phyloP scores from a whole-genome alignment of 768 basidiomycete genomes.

The Lyophyllum atratum region DNA sequence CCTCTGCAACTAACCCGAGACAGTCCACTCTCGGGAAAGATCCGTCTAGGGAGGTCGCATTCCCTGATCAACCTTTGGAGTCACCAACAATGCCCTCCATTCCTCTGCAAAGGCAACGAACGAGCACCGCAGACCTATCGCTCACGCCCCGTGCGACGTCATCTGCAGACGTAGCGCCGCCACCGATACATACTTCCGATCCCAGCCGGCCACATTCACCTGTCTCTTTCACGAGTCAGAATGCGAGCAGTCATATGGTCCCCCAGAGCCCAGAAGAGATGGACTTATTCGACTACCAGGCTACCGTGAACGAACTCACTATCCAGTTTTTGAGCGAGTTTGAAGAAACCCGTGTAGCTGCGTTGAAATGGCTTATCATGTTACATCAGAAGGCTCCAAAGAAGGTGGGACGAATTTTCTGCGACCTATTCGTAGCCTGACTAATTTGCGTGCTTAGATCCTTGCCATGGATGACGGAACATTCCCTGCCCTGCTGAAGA shows the following conservation, averaged over 20 bases:
- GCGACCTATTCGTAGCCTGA: neutral
- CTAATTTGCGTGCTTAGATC: conserved; percentile 54
- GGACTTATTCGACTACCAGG: conserved; percentile 89
- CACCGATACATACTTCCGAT: conserved; percentile 19
- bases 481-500: conserved; percentile 94
- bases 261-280: conserved; percentile 43
- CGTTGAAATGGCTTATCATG: conserved; percentile 98
- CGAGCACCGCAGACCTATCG: conserved; percentile 38
- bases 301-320: conserved; percentile 90
- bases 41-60: conserved; percentile 48
- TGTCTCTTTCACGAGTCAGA: conserved; percentile 45
- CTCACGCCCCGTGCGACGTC: conserved; percentile 36
- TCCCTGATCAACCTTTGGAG: conserved; percentile 44
- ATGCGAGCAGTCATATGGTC: conserved; percentile 34
- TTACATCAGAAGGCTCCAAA: conserved; percentile 96
- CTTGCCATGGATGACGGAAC: conserved; percentile 96
- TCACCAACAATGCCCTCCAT: conserved; percentile 21
- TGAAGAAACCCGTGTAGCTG: conserved; percentile 94
- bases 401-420: conserved; percentile 55
- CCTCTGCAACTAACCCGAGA: conserved; percentile 47
- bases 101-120: conserved; percentile 25
- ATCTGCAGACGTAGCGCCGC: conserved; percentile 32
- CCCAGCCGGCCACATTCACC: conserved; percentile 69
- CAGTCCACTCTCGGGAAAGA: conserved; percentile 42
- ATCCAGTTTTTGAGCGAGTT: conserved; percentile 95